Evolutionary conservation across 2,329 filamentous ascomycete species (phyloP), one percentile per base, ranked within the genome.

Genomic region (Nothopassalora personata): DNA sequence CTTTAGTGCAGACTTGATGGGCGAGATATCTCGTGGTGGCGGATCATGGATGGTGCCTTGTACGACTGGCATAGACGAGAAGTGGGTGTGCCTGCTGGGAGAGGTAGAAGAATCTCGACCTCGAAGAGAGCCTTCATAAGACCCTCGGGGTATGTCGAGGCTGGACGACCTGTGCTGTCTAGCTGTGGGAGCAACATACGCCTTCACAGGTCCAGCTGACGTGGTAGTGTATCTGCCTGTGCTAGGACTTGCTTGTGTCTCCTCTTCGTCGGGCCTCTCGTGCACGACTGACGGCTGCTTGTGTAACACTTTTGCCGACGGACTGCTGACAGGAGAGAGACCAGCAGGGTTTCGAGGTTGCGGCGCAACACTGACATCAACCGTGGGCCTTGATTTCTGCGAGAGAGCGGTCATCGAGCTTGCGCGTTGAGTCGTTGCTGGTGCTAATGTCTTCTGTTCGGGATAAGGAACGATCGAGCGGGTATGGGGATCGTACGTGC

Each of bases 1-100:
- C 70, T 92, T 92, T 62, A 92, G 70, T 1, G 88, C 89, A 1
- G 89, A 91, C 71, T 93, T 93, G 49, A 85, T 85, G 9, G 89
- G 89, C 0, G 89, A 91, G 10, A 88, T 77, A 5, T 88, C 90
- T 51, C 89, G 81, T 31, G 84, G 78, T 23, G 87, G 86, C 5
- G 89, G 89, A 56, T 85, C 81, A 68, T 92, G 88, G 62, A 80
- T 85, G 30, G 87, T 77, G 1, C 80, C 75, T 27, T 81, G 76
- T 6, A 83, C 81, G 34, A 84, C 80, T 15, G 83, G 77, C 7
- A 80, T 78, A 9, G 80, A 70, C 1, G 84, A 84, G 71, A 91
- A 91, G 66, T 84, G 87, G 11, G 88, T 84, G 31, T 81, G 84
- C 34, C 88, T 82, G 64, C 87, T 91, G 54, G 79, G 68, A 13